Evolutionary conservation across 768 basidiomycete genomes (phyloP).

Genomic region (Termitomyces sp.): DNA sequence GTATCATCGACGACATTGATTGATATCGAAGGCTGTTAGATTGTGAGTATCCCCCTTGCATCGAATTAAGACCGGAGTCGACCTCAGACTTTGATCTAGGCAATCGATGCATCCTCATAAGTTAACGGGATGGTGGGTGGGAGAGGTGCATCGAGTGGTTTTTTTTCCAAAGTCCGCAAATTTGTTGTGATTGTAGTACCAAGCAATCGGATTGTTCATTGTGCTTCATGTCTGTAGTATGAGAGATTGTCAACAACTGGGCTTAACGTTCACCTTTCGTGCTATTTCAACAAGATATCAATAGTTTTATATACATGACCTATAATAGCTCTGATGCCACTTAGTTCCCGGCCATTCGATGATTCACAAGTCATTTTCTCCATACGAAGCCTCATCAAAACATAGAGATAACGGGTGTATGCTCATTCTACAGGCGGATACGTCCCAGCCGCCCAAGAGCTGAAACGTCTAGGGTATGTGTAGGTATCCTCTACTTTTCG

Average conservation of each 20-base stretch:
- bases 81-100: not conserved
- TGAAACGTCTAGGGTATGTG: conserved; percentile 12
- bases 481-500: conserved; percentile 24
- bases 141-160: not conserved
- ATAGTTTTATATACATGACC: no score
- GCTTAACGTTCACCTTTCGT: no score
- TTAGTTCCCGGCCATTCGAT: not conserved
- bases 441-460: not conserved
- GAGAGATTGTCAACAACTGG: no score
- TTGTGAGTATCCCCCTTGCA: not conserved
- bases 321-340: not conserved
- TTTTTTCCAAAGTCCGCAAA: not conserved
- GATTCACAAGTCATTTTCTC: not conserved
- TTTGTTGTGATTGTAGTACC: no score
- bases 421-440: not conserved
- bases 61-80: not conserved
- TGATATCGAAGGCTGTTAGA: not conserved
- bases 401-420: not conserved
- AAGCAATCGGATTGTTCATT: not conserved
- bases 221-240: not conserved
- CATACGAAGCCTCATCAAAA: not conserved
- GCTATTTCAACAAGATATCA: no score
- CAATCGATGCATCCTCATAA: not conserved
- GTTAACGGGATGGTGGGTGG: conserved; percentile 4
- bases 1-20: not conserved